Conservation (phyloP, 2,329 filamentous ascomycete species). For the Cladorrhinum sp. region DNA sequence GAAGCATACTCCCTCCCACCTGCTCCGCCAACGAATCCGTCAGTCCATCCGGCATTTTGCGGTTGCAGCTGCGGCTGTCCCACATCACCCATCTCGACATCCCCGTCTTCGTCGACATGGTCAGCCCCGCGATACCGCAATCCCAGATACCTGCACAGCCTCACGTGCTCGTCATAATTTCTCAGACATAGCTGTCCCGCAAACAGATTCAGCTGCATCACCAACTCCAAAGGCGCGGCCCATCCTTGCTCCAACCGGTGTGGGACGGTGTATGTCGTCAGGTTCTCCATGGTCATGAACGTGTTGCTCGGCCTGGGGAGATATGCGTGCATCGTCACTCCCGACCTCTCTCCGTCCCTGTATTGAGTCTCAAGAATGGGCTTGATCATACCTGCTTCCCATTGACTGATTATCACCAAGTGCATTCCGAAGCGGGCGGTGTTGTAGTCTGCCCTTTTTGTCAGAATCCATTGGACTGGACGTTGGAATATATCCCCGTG, state of each 20-base stretch:
- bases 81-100: slow-evolving; percentile 21
- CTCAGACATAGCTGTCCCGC: slow-evolving; percentile 64
- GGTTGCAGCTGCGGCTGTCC: too few relatives aligned
- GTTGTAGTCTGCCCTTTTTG: too few relatives aligned
- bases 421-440: too few relatives aligned
- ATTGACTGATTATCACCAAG: too few relatives aligned
- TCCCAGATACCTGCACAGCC: slow-evolving; percentile 51
- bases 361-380: too few relatives aligned
- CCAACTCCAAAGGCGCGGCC: slow-evolving; percentile 31
- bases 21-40: too few relatives aligned
- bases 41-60: too few relatives aligned
- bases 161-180: slow-evolving; percentile 51
- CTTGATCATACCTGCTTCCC: too few relatives aligned
- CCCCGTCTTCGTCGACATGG: too few relatives aligned
- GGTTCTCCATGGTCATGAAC: slow-evolving; percentile 17
- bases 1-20: too few relatives aligned
- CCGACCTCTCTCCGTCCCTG: too few relatives aligned
- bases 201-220: slow-evolving; percentile 60
- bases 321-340: slow-evolving; percentile 27
- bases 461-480: slow-evolving; percentile 54
- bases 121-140: too few relatives aligned
- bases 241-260: slow-evolving; percentile 33
- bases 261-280: slow-evolving; percentile 18
- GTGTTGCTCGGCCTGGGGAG: slow-evolving; percentile 19
- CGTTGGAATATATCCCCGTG: slow-evolving; percentile 51